A percentile compares a stretch with the other conserved stretches of the same genome.
These are phyloP conservation scores for Pleurostoma richardsiae DNA, from an alignment of 2,329 filamentous ascomycete species.

Conservation along the genomic window DNA sequence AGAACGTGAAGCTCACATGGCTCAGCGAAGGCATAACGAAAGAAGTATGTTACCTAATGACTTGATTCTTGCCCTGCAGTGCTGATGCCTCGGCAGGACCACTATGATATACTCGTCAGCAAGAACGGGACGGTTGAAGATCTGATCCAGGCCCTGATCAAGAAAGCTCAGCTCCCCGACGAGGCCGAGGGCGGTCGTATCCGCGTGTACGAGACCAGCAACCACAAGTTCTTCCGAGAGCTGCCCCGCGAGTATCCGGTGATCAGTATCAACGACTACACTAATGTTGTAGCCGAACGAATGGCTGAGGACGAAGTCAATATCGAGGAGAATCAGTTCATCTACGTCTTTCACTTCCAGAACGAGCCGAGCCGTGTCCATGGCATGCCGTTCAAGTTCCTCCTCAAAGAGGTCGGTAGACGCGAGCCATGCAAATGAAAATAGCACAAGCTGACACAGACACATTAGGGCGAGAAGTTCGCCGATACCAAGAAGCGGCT, in stretches of 20 bases:
- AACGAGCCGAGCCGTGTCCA: conserved; percentile 80
- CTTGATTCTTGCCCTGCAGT: background rate
- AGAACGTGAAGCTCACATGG: conserved; percentile 76
- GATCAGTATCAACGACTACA: conserved; percentile 81
- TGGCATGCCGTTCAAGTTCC: conserved; percentile 86
- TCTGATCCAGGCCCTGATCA: conserved; percentile 68
- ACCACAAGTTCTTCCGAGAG: conserved; percentile 78
- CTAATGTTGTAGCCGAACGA: conserved; percentile 73
- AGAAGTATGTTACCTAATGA: conserved; percentile 53
- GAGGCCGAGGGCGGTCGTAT: conserved; percentile 66
- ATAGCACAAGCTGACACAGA: conserved; percentile 7
- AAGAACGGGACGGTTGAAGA: conserved; percentile 81
- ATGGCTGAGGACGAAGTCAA: conserved; percentile 70
- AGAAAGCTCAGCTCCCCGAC: conserved; percentile 74
- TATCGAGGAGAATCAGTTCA: conserved; percentile 50
- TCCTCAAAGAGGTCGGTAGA: conserved; percentile 67
- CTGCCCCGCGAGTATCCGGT: conserved; percentile 67
- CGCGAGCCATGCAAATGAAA: background rate
- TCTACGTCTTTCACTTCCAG: conserved; percentile 89
- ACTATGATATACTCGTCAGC: conserved; percentile 76
- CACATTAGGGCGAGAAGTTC: conserved; percentile 70
- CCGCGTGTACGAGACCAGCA: conserved; percentile 77
- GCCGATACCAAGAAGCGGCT: conserved; percentile 91
- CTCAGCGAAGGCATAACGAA: conserved; percentile 87
- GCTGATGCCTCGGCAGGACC: conserved; percentile 49